A percentile compares a stretch with the other conserved stretches of the same genome.
Evolutionary conservation across 768 basidiomycete species (phyloP).

Genomic region (Panaeolus papilionaceus): DNA sequence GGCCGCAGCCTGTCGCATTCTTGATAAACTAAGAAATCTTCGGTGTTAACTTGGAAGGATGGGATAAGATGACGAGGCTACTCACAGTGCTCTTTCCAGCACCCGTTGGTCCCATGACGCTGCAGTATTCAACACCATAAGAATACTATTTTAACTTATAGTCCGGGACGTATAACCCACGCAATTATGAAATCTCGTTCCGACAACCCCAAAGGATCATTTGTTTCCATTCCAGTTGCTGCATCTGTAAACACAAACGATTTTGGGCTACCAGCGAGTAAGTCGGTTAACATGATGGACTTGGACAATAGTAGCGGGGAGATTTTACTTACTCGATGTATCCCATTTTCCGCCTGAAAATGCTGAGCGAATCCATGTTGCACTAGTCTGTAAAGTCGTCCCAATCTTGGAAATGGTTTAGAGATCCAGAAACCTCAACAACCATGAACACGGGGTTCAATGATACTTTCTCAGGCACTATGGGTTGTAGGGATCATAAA

Average conservation of each 20-base stretch:
- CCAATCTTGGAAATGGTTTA: too few species aligned
- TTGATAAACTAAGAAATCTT: neutral
- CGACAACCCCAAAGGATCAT: slow-evolving; percentile 4
- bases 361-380: too few species aligned
- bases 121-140: neutral
- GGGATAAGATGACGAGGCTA: neutral
- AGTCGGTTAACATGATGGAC: slow-evolving; percentile 13
- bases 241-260: neutral
- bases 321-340: too few species aligned
- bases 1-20: slow-evolving; percentile 18
- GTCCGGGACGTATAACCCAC: neutral
- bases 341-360: too few species aligned
- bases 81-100: slow-evolving; percentile 29
- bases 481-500: too few species aligned
- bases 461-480: too few species aligned
- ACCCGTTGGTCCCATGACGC: slow-evolving; percentile 33
- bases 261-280: neutral
- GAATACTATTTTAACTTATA: neutral
- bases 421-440: too few species aligned
- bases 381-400: too few species aligned
- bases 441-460: too few species aligned
- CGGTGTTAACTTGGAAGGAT: neutral
- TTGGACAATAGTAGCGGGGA: neutral
- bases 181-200: slow-evolving; percentile 14
- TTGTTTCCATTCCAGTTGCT: neutral